Evolutionary conservation across 495 filamentous ascomycete species (phyloP), one percentile per base, ranked within the genome.

Genomic region (Hypoxylon cercidicola): DNA sequence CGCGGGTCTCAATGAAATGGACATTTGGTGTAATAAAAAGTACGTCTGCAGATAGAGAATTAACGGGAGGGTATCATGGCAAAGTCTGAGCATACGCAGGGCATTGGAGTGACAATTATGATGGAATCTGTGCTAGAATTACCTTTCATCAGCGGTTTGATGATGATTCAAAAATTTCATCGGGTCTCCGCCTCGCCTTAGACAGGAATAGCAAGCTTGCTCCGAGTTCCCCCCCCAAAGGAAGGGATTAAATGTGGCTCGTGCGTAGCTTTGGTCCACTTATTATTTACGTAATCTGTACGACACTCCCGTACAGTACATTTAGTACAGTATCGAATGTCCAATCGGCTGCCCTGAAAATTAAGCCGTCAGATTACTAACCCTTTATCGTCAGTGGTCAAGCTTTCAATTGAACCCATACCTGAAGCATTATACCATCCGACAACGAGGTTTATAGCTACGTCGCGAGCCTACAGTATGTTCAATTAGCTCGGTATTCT

Each of bases 1-100:
- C 89, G 87, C 83, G 79, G 81, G 86, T 85, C 85, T 85, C 84
- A 80, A 83, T 81, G 84, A 87, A 84, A 83, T 76, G 80, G 73
- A 80, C 82, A 85, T 89, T 75, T 82, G 85, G 78, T 71, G 71
- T 53, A 70, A 70, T 77, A 74, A 89, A 87, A 85, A 77, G 73
- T 79, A 81, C 79, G 86, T 93, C 89, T 86, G 82, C 75, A 70
- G 79, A 87, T 80, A 74, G 66, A 68, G 73, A 68, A 76, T 77
- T 78, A 77, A 74, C 60, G 21, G 41, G 10, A 55, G 68, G 85
- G 72, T 78, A 71, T 76, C 64, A 72, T 85, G 75, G 65, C 74
- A 75, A 84, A 83, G 70, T 91, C 84, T 91, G 81, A 79, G 78
- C 85, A 84, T 85, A 82, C 82, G 80, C 78, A 80, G 76, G 68